Evolutionary conservation across 2,329 filamentous ascomycete species (phyloP).

Genomic region (Dactylellina parvicollis): DNA sequence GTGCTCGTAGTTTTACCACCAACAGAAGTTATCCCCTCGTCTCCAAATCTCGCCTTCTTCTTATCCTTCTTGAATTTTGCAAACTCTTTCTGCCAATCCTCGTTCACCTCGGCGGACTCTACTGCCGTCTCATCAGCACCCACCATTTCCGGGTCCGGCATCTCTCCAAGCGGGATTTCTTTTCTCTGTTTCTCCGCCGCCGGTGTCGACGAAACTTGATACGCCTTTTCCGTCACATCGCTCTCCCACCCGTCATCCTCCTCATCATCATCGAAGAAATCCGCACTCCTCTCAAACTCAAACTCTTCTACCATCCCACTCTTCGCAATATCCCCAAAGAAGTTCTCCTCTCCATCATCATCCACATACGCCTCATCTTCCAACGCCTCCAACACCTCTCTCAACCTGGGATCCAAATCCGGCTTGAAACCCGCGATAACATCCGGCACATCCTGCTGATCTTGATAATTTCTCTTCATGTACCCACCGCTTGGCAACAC

Average conservation of each 20-base stretch:
- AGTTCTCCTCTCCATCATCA: constrained; percentile 69
- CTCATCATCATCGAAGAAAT: constrained; percentile 72
- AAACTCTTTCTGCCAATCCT: constrained; percentile 91
- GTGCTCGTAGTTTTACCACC: constrained; percentile 57
- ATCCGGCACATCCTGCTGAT: constrained; percentile 92
- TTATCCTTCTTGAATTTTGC: constrained; percentile 91
- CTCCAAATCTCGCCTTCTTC: constrained; percentile 60
- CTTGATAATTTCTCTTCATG: constrained; percentile 81
- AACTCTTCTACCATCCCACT: constrained; percentile 62
- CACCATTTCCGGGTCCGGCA: constrained; percentile 61
- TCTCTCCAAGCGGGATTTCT: constrained; percentile 59
- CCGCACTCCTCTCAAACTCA: constrained; percentile 77
- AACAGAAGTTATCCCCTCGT: constrained; percentile 55
- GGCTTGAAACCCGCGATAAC: constrained; percentile 92
- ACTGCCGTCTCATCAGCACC: constrained; percentile 68
- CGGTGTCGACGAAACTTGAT: constrained; percentile 66
- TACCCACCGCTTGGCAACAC: constrained; percentile 83
- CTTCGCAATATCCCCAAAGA: constrained; percentile 71
- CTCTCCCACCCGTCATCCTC: constrained; percentile 95
- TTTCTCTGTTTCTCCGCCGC: constrained; percentile 64
- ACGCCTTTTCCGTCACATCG: constrained; percentile 84
- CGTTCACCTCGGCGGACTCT: constrained; percentile 67
- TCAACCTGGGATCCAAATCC: constrained; percentile 85
- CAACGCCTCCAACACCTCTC: constrained; percentile 63
- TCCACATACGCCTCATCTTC: constrained; percentile 59